A percentile compares a stretch with the other conserved stretches of the same genome.
Conservation (phyloP, 257 asterid genomes). For the Capsicum pubescens region DNA sequence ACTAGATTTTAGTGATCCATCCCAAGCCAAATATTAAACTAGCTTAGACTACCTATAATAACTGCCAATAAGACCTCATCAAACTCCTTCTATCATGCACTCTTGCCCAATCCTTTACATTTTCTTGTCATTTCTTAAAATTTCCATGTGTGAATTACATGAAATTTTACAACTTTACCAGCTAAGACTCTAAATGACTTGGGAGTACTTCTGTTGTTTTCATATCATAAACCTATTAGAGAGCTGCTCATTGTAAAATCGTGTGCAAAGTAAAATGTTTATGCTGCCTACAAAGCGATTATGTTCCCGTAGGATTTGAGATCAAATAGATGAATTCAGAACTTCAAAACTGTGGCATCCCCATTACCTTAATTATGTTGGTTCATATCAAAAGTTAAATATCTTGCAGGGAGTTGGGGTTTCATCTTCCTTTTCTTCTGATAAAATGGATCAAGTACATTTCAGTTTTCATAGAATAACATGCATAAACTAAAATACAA, state of each 20-base stretch:
- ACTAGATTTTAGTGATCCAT: slow-evolving; percentile 26
- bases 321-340: not conserved
- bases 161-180: not conserved
- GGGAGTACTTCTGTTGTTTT: not conserved
- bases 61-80: not conserved
- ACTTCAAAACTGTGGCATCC: not conserved
- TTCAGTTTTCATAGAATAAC: slow-evolving; percentile 21
- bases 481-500: not conserved
- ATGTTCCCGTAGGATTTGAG: slow-evolving; percentile 3
- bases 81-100: slow-evolving; percentile 18
- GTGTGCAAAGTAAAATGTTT: not conserved
- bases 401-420: not conserved
- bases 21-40: slow-evolving; percentile 23
- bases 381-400: not conserved
- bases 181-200: not conserved
- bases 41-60: not conserved
- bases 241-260: not conserved
- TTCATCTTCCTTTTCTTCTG: not conserved
- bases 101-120: not conserved
- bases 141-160: slow-evolving; percentile 5
- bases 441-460: not conserved
- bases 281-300: slow-evolving; percentile 6
- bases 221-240: not conserved
- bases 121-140: slow-evolving; percentile 5
- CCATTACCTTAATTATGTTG: not conserved